Evolutionary conservation across 1,139 yeast species (phyloP), one percentile per base, ranked within the genome.

Genomic region (Pichia inconspicua): DNA sequence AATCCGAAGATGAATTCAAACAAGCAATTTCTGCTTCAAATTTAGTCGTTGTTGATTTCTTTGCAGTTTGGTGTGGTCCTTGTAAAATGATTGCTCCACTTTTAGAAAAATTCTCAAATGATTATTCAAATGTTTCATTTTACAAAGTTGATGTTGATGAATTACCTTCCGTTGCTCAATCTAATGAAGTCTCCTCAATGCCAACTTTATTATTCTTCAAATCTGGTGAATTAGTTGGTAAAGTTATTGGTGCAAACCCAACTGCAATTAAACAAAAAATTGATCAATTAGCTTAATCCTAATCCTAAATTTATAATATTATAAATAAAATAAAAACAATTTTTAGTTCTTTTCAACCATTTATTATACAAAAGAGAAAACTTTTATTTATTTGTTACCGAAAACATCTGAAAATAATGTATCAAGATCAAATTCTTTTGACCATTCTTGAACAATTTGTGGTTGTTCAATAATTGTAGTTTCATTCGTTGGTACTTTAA

Each of bases 51-150:
- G 87, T 89, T 55, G 97, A 89, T 72, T 89, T 89, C 72, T 87
- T 82, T 61, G 96, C 97, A 58, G 82, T 90, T 54, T 89, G 97
- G 96, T 89, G 97, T 71, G 96, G 96, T 59, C 96, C 97, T 54
- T 89, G 97, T 75, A 88, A 88, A 75, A 84, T 85, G 82, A 83
- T 89, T 72, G 89, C 96, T 53, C 97, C 97, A 65, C 73, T 86
- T 71, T 71, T 89, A 61, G 94, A 87, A 62, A 84, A 85, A 69
- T 83, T 88, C 64, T 68, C 81, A 40, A 67, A 70, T 45, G 74
- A 78, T 59, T 74, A 72, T 69, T 67, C 73, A 35, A 67, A 72
- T 44, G 90, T 83, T 57, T 76, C 74, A 59, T 88, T 89, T 76
- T 74, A 78, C 75, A 87, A 88, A 75, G 78, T 88, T 50, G 96